These are phyloP conservation scores for Ulota crispa DNA, from an alignment of 225 moss, liverwort and hornwort genomes.

Conservation along the genomic window DNA sequence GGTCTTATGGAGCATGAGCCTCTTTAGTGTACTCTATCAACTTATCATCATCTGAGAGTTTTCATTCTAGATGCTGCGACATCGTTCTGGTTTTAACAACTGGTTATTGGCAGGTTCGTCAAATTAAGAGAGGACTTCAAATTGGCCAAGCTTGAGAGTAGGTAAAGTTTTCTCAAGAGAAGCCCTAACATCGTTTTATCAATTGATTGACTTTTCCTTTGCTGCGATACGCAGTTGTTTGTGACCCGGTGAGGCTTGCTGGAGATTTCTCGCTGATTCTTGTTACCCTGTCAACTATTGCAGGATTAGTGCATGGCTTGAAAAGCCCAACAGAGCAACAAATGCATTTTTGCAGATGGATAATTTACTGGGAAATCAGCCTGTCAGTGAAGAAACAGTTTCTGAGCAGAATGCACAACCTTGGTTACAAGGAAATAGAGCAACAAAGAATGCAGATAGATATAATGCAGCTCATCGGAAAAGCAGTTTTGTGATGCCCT, in stretches of 20 bases:
- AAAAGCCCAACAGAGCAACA: constrained; percentile 53
- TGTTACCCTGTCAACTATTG: constrained; percentile 6
- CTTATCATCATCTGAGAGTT: constrained; percentile 12
- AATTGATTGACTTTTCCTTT: background rate
- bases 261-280: background rate
- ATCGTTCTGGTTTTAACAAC: constrained; percentile 15
- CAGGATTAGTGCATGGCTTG: constrained; percentile 67
- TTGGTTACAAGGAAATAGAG: constrained; percentile 10
- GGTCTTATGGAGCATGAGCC: constrained; percentile 1
- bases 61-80: background rate
- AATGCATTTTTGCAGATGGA: constrained; percentile 57
- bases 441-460: constrained; percentile 24
- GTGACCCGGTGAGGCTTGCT: background rate
- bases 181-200: background rate
- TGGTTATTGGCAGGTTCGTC: constrained; percentile 49
- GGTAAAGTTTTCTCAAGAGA: constrained; percentile 26
- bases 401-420: constrained; percentile 20
- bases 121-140: constrained; percentile 62
- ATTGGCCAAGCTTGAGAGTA: constrained; percentile 61
- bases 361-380: constrained; percentile 38
- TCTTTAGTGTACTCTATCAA: background rate
- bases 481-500: constrained; percentile 55
- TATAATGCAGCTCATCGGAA: constrained; percentile 25
- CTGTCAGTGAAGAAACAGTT: constrained; percentile 26
- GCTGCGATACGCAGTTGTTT: constrained; percentile 6